Base-by-base conservation (phyloP, 2,329 filamentous ascomycete species). In the Eutypella sp. region DNA sequence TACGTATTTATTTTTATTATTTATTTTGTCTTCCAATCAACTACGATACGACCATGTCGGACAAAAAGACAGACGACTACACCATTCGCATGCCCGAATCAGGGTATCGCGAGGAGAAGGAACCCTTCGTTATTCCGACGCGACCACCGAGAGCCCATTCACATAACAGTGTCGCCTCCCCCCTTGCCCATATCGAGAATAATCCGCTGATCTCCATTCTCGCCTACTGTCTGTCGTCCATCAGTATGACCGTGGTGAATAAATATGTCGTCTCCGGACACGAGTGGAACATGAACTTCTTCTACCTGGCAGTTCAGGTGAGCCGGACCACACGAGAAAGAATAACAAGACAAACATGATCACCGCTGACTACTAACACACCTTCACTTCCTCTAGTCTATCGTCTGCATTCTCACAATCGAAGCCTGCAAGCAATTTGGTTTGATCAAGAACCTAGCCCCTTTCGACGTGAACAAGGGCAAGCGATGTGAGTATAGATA, bases 191-290 rank as follows among this genome's bases (percentile, higher is more conserved):
- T 57, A 65, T 89, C 51, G 79, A 84, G 59, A 89, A 90, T 70
- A 93, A 82, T 67, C 88, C 90, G 15, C 73, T 81, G 39, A 66
- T 93, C 40, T 90, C 92, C 19, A 87, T 99, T 58, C 64, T 95
- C 54, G 82, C 88, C 41, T 99, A 99, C 75, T 99, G 93, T 69
- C 75, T 87, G 60, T 89, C 92, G 44, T 96, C 91, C n/a, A 99
- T 99, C 64, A 81, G 92, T 67, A 99, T 99, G 93, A 99, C 93
- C 7, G 88, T 96, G n/a, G 93, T 95, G 67, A 99, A 99, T 74
- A 99, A 99, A 77, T 99, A 95, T 67, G 91, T 96, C 52, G 82
- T 99, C 40, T 96, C 89, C 7, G 93, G 93, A 49, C 78, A 79
- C 42, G 81, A 85, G 56, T 99, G 95, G 81, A 99, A 99, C 71